Base-by-base conservation (phyloP, 1,284 basidiomycete genomes). In the Malassezia arunalokei region DNA sequence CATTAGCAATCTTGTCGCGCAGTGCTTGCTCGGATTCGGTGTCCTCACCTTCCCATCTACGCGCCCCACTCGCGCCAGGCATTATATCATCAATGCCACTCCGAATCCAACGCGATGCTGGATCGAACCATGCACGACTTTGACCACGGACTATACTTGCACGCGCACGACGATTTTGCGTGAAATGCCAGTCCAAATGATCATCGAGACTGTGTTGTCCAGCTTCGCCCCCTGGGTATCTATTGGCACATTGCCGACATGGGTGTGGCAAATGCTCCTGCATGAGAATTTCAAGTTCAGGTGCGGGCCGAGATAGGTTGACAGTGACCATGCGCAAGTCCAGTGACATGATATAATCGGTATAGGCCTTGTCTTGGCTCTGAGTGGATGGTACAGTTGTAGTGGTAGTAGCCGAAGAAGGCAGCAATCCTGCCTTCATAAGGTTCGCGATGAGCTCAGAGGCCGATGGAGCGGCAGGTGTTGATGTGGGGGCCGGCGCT, bases 171-270 rank as follows among this genome's bases (percentile, higher is more conserved):
- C 86, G 81, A 70, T 96, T 98, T 66, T 94, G 86, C 63, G 84
- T 81, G 76, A 95, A 96, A 75, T 99, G 94, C 85, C 89, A 87
- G 73, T 99, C 94, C 63, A 98, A 79, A 71, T 99, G 94, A 49
- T 84, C 81, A 64, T 94, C 83, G 77, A 91, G 80, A 27, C 78
- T 79, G 68, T 82, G 83, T 75, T 85, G 87, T 58, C 87, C 87
- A 45, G 77, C 69, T 27, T 76, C 69, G 37, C 80, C 81, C 59
- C 86, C 83, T 40, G 83, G 77, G 74, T 92, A 95, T 48, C 94
- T 83, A 57, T 87, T 77, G 8, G 86, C 87, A 76, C 92, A 98
- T 71, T 96, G 92, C 74, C 85, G 88, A 78, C 92, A 98, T 75
- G 89, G 85, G 20, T 82, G 77, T 8, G 85, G 80, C 20, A 92